These are phyloP conservation scores for Penicillium argentinense DNA, from an alignment of 495 filamentous ascomycete species.

Conservation along the genomic window DNA sequence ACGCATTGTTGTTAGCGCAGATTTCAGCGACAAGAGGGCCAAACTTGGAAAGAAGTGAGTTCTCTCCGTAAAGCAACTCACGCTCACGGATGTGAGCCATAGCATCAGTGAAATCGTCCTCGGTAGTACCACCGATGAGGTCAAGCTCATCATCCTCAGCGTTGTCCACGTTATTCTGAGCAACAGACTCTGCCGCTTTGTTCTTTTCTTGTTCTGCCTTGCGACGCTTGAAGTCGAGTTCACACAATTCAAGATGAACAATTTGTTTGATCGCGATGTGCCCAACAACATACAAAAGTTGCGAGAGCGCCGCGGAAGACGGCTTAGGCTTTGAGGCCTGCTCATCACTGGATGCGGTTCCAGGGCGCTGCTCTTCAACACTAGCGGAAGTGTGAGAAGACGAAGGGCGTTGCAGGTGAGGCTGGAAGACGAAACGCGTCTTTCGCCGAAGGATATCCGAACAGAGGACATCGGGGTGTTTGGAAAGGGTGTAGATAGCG, in stretches of 20 bases:
- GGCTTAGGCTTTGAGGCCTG: slow-evolving; percentile 31
- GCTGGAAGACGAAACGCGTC: slow-evolving; percentile 76
- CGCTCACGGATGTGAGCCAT: slow-evolving; percentile 93
- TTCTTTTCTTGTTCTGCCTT: slow-evolving; percentile 94
- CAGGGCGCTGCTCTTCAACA: slow-evolving; percentile 50
- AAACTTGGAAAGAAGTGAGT: slow-evolving; percentile 83
- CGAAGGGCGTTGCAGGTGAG: slow-evolving; percentile 34
- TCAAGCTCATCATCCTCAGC: slow-evolving; percentile 78
- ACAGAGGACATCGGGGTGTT: slow-evolving; percentile 91
- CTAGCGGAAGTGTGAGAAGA: slow-evolving; percentile 28
- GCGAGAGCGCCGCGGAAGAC: slow-evolving; percentile 73
- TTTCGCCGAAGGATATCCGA: slow-evolving; percentile 88
- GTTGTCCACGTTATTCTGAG: slow-evolving; percentile 49
- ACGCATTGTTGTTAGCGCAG: slow-evolving; percentile 88
- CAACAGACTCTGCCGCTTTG: slow-evolving; percentile 53
- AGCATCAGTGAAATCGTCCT: slow-evolving; percentile 97
- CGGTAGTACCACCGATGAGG: slow-evolving; percentile 93
- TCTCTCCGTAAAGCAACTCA: slow-evolving; percentile 84
- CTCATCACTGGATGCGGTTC: slow-evolving; percentile 33
- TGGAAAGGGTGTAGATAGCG: slow-evolving; percentile 92
- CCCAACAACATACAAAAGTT: slow-evolving; percentile 92
- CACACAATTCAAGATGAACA: slow-evolving; percentile 97
- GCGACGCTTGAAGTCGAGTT: slow-evolving; percentile 93
- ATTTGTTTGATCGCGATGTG: slow-evolving; percentile 99
- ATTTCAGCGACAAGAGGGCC: slow-evolving; percentile 90